Evolutionary conservation across 1,284 basidiomycete species (phyloP).

Genomic region (Pisolithus thermaeus): DNA sequence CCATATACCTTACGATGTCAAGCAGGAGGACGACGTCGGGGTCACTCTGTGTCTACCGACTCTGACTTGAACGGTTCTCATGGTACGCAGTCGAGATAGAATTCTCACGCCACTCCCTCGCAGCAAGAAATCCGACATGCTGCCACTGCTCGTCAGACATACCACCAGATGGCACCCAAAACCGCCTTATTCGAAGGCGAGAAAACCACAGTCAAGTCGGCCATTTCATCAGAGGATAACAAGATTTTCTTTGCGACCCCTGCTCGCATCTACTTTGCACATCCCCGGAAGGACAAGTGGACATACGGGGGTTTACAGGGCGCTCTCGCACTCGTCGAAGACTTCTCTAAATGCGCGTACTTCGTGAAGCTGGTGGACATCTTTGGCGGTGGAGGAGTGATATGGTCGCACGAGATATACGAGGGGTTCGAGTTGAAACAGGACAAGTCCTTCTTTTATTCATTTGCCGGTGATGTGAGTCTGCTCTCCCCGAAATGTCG

Average conservation of each 20-base stretch:
- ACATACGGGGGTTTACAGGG: slow-evolving; percentile 83
- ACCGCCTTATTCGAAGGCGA: slow-evolving; percentile 69
- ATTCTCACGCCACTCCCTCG: too few species aligned
- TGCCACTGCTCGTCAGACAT: not conserved
- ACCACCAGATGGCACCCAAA: slow-evolving; percentile 56
- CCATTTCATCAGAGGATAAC: slow-evolving; percentile 47
- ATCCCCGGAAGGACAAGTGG: slow-evolving; percentile 70
- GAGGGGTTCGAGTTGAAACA: slow-evolving; percentile 79
- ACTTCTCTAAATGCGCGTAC: slow-evolving; percentile 54
- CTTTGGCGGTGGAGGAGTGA: slow-evolving; percentile 75
- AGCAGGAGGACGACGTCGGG: too few species aligned
- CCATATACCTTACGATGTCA: too few species aligned
- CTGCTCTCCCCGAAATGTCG: not conserved
- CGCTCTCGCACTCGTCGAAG: slow-evolving; percentile 67
- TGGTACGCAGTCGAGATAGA: too few species aligned
- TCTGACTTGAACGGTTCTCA: too few species aligned
- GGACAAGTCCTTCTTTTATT: slow-evolving; percentile 91
- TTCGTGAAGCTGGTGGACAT: slow-evolving; percentile 80
- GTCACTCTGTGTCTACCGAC: too few species aligned
- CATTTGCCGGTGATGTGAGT: slow-evolving; percentile 89
- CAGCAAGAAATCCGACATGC: too few species aligned
- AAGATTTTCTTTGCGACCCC: slow-evolving; percentile 80
- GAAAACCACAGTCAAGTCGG: slow-evolving; percentile 69
- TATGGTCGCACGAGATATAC: slow-evolving; percentile 95
- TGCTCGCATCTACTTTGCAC: slow-evolving; percentile 83